These are phyloP conservation scores for Trebouxia sp. DNA, from an alignment of 139 green algal species.

Conservation along the genomic window DNA sequence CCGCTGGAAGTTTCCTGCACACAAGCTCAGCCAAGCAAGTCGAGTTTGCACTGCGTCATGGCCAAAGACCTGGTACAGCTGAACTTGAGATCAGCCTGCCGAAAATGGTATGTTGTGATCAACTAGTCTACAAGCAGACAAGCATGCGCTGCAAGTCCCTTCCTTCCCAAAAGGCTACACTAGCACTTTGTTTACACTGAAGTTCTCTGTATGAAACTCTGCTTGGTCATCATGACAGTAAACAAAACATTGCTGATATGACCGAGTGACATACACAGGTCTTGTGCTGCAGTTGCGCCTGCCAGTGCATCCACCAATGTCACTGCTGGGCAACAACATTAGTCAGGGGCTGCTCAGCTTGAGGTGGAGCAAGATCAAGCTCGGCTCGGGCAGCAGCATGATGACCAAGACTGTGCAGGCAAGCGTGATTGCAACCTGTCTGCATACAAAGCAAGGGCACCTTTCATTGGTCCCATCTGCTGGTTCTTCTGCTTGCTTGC, in stretches of 20 bases:
- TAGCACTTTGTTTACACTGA: no score
- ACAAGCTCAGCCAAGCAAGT: slow-evolving; percentile 36
- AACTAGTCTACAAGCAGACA: background rate
- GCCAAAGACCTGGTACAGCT: slow-evolving; percentile 17
- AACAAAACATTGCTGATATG: background rate
- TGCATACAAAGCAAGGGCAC: no score
- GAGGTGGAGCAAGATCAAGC: background rate
- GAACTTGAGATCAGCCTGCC: background rate
- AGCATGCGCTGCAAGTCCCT: no score
- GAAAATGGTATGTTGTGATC: background rate
- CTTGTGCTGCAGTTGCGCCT: slow-evolving; percentile 28
- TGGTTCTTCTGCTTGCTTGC: background rate
- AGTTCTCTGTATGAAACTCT: no score
- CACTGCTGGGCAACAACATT: background rate
- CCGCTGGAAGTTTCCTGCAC: slow-evolving; percentile 28
- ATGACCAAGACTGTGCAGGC: background rate
- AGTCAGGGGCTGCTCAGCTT: slow-evolving; percentile 1
- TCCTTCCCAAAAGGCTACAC: no score
- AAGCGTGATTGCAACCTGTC: no score
- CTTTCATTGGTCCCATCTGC: background rate
- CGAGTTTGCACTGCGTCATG: slow-evolving; percentile 27
- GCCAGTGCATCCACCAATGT: slow-evolving; percentile 26
- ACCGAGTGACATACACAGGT: background rate
- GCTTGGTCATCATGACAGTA: no score
- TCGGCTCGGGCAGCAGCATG: background rate